Evolutionary conservation across 2,329 filamentous ascomycete species (phyloP).

Genomic region (Myriosclerotinia duriaeana): DNA sequence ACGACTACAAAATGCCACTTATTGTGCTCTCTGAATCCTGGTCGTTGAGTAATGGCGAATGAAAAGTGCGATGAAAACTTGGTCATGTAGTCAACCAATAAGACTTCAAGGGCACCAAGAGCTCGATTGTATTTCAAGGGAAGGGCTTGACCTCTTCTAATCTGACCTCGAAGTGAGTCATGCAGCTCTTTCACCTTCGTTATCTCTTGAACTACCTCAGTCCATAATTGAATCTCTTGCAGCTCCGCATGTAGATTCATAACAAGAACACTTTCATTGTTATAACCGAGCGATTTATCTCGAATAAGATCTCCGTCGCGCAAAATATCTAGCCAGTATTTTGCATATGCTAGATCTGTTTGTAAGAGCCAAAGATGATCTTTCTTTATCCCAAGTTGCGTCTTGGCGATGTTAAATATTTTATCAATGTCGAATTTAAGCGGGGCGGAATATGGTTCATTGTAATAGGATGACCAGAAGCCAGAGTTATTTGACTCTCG

Average conservation of each 20-base stretch:
- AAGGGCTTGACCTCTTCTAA: slow-evolving; percentile 4
- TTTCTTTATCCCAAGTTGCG: not conserved
- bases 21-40: not conserved
- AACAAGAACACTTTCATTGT: not conserved
- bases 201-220: slow-evolving; percentile 21
- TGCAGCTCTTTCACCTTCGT: not conserved
- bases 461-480: slow-evolving; percentile 7
- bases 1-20: no score
- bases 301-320: not conserved
- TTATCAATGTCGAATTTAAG: slow-evolving; percentile 18
- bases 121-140: not conserved
- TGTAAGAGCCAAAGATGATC: slow-evolving; percentile 29
- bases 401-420: slow-evolving; percentile 9
- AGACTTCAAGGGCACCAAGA: slow-evolving; percentile 3
- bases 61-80: not conserved
- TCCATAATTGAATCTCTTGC: slow-evolving; percentile 14
- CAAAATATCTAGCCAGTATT: not conserved
- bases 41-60: not conserved
- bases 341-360: slow-evolving; percentile 23
- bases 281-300: not conserved
- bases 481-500: not conserved
- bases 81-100: slow-evolving; percentile 1
- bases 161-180: slow-evolving; percentile 3
- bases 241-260: not conserved
- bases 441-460: slow-evolving; percentile 24